These are phyloP conservation scores for Colletotrichum truncatum DNA, from an alignment of 2,329 filamentous ascomycete genomes.

Conservation along the genomic window DNA sequence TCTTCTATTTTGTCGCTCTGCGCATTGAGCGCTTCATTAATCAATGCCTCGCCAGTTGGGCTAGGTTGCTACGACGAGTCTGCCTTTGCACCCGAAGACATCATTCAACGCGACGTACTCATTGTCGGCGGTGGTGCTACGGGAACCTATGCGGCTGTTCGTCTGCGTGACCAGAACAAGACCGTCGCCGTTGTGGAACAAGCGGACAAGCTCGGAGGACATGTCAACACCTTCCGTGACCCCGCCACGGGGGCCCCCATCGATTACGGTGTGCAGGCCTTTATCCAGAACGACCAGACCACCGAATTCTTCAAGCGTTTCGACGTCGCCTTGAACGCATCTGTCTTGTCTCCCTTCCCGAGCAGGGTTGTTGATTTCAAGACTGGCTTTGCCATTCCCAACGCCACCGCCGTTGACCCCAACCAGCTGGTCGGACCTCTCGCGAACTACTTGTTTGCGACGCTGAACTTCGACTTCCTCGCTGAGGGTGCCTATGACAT, in stretches of 20 bases:
- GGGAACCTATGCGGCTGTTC: slow-evolving; percentile 56
- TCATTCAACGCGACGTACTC: slow-evolving; percentile 50
- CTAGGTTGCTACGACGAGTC: slow-evolving; percentile 25
- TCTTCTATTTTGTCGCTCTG: slow-evolving; percentile 12
- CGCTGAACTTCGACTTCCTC: slow-evolving; percentile 22
- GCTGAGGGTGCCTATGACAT: slow-evolving; percentile 42
- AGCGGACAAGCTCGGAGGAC: slow-evolving; percentile 47
- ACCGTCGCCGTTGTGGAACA: slow-evolving; percentile 56
- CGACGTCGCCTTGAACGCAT: slow-evolving; percentile 38
- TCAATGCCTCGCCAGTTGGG: slow-evolving; percentile 1
- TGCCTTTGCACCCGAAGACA: slow-evolving; percentile 23
- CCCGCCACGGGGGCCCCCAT: slow-evolving; percentile 43
- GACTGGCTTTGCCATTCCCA: slow-evolving; percentile 25
- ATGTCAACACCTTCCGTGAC: slow-evolving; percentile 56
- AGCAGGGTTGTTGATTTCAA: slow-evolving; percentile 29
- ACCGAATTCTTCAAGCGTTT: slow-evolving; percentile 55
- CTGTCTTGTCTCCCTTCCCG: slow-evolving; percentile 20
- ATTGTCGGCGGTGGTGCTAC: slow-evolving; percentile 63
- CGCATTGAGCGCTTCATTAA: slow-evolving; percentile 15
- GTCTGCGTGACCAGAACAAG: slow-evolving; percentile 59
- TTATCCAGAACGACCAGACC: slow-evolving; percentile 47
- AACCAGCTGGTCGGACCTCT: slow-evolving; percentile 9
- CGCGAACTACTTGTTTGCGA: slow-evolving; percentile 16
- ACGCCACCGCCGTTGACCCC: slow-evolving; percentile 22
- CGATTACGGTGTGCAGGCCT: slow-evolving; percentile 47